Percentiles rank a stretch among this genome's conserved stretches.
Evolutionary conservation across 2,329 filamentous ascomycete species (phyloP).

Genomic region (Scedosporium aurantiacum): DNA sequence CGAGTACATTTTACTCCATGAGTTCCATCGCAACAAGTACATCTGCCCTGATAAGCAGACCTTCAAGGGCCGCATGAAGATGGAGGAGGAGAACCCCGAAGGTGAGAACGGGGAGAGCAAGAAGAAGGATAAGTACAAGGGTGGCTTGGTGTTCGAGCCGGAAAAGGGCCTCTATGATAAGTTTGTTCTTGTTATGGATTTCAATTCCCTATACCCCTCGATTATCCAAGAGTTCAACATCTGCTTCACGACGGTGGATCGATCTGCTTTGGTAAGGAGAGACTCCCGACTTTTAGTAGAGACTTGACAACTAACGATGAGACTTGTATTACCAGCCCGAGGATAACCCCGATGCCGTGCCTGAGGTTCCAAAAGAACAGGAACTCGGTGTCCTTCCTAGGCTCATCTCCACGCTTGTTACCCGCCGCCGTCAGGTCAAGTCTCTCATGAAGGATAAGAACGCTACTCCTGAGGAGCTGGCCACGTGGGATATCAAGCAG

Average conservation of each 20-base stretch:
- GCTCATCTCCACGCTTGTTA: conserved; percentile 86
- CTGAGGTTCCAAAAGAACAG: conserved; percentile 70
- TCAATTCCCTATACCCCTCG: conserved; percentile 96
- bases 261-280: conserved; percentile 52
- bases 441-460: conserved; percentile 90
- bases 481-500: conserved; percentile 97
- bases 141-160: conserved; percentile 94
- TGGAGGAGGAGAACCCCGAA: conserved; percentile 52
- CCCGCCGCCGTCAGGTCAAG: conserved; percentile 83
- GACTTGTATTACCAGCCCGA: not conserved
- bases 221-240: conserved; percentile 99
- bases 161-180: conserved; percentile 97
- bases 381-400: conserved; percentile 77
- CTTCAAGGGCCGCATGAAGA: conserved; percentile 62
- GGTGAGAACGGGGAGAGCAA: conserved; percentile 42
- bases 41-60: conserved; percentile 93
- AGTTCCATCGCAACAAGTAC: conserved; percentile 94
- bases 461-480: conserved; percentile 74
- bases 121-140: conserved; percentile 99
- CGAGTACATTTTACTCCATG: conserved; percentile 96
- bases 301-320: not conserved
- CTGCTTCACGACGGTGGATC: conserved; percentile 94
- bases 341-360: conserved; percentile 78
- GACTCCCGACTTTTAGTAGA: too few relatives aligned
- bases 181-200: conserved; percentile 98